Percentiles rank a stretch among this genome's conserved stretches.
These are phyloP conservation scores for Poa pratensis DNA, from an alignment of 176 grass and related monocot genomes.

Conservation along the genomic window DNA sequence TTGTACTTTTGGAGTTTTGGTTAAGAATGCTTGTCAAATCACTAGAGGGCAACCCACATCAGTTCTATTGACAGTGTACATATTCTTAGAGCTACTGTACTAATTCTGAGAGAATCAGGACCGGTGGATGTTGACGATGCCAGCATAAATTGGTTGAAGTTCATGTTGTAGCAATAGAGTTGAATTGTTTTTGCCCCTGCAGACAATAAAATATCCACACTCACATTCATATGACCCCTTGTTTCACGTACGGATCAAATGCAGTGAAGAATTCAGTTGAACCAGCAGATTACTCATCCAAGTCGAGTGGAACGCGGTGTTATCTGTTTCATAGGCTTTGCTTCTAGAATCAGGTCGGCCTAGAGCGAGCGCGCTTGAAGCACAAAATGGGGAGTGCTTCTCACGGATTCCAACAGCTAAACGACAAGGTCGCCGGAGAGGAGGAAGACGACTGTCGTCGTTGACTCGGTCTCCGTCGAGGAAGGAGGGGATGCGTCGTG, in stretches of 20 bases:
- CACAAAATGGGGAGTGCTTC: too few relatives aligned
- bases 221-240: neutral
- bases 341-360: too few relatives aligned
- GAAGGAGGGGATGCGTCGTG: too few relatives aligned
- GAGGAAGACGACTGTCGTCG: too few relatives aligned
- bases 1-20: neutral
- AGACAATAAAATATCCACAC: neutral
- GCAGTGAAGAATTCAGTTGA: neutral
- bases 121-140: neutral
- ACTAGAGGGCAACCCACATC: neutral
- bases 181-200: neutral
- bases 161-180: neutral
- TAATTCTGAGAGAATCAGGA: neutral
- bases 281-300: neutral
- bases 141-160: slow-evolving; percentile 6
- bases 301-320: neutral
- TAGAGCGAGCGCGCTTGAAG: too few relatives aligned
- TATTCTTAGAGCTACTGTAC: slow-evolving; percentile 17
- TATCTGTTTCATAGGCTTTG: too few relatives aligned
- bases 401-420: too few relatives aligned
- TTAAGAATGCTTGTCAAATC: neutral
- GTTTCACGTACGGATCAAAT: neutral
- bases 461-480: too few relatives aligned
- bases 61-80: neutral
- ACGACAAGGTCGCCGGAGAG: too few relatives aligned